Evolutionary conservation across 2,329 filamentous ascomycete species (phyloP).

Genomic region (Seiridium unicorne): DNA sequence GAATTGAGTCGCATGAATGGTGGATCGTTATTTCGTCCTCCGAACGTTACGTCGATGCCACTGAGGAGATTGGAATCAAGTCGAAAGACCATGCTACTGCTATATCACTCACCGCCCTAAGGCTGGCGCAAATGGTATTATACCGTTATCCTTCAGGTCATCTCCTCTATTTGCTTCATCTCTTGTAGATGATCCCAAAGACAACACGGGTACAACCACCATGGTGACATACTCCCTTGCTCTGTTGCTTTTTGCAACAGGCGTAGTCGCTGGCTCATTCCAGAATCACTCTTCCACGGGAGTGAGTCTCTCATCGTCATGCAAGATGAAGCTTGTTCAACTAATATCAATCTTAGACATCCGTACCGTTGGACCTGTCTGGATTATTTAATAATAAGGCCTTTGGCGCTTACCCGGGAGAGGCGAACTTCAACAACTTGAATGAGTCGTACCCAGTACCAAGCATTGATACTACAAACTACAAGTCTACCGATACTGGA

Average conservation of each 20-base stretch:
- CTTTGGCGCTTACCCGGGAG: constrained; percentile 41
- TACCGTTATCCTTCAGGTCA: neutral
- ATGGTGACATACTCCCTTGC: neutral
- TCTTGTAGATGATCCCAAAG: neutral
- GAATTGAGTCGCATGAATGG: neutral
- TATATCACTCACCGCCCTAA: neutral
- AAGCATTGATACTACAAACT: constrained; percentile 25
- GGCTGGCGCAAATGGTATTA: neutral
- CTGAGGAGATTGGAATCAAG: neutral
- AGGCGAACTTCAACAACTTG: constrained; percentile 41
- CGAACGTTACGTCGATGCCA: neutral
- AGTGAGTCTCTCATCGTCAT: neutral
- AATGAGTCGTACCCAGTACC: constrained; percentile 40
- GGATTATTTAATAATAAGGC: constrained; percentile 45
- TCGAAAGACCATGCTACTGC: neutral
- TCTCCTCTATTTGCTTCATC: no score
- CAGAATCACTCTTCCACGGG: neutral
- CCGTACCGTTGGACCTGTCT: constrained; percentile 29
- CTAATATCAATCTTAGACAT: constrained; percentile 14
- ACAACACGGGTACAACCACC: neutral
- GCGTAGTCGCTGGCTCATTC: neutral
- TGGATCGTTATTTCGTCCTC: neutral
- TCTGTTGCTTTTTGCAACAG: neutral
- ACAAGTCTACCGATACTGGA: constrained; percentile 38
- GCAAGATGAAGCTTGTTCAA: neutral